A percentile compares a stretch with the other conserved stretches of the same genome.
Conservation (phyloP, 805 yeast genomes). For the Wickerhamomyces queroliae region DNA sequence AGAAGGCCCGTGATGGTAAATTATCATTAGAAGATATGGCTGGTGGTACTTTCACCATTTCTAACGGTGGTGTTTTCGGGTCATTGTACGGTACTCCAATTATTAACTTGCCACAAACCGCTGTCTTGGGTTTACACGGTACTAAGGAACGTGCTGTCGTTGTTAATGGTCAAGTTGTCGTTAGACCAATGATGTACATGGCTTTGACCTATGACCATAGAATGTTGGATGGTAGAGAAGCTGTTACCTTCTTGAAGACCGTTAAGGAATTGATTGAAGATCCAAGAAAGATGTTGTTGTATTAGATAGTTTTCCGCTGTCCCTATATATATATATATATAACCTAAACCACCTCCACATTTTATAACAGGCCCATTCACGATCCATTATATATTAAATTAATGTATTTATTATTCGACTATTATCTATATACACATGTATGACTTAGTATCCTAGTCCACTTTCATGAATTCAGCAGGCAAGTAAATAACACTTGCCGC, state of each 20-base stretch:
- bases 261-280: constrained; percentile 97
- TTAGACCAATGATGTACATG: constrained; percentile 99
- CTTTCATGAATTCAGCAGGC: constrained; percentile 14
- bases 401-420: not conserved
- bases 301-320: constrained; percentile 17
- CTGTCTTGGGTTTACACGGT: constrained; percentile 96
- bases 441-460: too few relatives aligned
- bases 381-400: not conserved
- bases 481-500: constrained; percentile 32
- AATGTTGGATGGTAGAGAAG: constrained; percentile 97
- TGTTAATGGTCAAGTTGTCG: constrained; percentile 90
- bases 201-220: constrained; percentile 99
- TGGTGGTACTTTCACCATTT: constrained; percentile 98
- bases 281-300: constrained; percentile 93
- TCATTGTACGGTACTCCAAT: constrained; percentile 97
- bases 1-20: constrained; percentile 95
- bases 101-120: constrained; percentile 97
- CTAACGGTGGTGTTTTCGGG: constrained; percentile 99
- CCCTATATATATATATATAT: not conserved
- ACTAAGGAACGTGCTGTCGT: constrained; percentile 96
- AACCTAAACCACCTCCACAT: too few relatives aligned
- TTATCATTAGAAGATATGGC: constrained; percentile 97
- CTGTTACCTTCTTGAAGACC: constrained; percentile 93
- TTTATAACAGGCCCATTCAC: not conserved
- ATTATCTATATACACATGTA: not conserved